Conservation (phyloP, 176 grass and related monocot genomes). For the Musa itinerans region DNA sequence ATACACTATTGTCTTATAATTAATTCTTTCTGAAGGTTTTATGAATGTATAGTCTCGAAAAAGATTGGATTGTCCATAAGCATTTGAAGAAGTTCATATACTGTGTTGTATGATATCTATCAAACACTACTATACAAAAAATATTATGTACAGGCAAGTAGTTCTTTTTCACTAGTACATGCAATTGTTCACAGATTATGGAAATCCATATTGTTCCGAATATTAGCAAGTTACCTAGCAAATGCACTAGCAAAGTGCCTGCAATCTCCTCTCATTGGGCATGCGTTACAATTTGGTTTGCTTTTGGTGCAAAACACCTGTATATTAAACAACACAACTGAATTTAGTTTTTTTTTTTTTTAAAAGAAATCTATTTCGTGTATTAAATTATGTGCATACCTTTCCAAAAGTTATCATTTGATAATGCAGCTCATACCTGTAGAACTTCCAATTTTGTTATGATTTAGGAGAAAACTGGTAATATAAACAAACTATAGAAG, state of each 20-base stretch:
- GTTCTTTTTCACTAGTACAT: background rate
- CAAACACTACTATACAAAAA: no score
- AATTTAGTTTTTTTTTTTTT: constrained; percentile 16
- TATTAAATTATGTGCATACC: constrained; percentile 28
- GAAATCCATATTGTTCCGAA: background rate
- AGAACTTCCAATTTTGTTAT: background rate
- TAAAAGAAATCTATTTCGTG: background rate
- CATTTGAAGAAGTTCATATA: no score
- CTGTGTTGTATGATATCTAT: no score
- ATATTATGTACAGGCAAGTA: no score
- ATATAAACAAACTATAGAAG: background rate
- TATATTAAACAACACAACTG: background rate
- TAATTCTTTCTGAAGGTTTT: no score
- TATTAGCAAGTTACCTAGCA: constrained; percentile 48
- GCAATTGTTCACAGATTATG: background rate
- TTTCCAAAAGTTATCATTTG: constrained; percentile 99
- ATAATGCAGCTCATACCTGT: constrained; percentile 89
- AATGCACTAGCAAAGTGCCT: constrained; percentile 93
- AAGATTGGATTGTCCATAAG: no score
- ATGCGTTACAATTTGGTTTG: constrained; percentile 90
- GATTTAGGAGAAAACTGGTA: background rate
- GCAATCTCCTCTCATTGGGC: constrained; percentile 85
- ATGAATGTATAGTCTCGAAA: no score
- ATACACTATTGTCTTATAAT: no score
- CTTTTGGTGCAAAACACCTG: constrained; percentile 87